These are phyloP conservation scores for Xylaria curta DNA, from an alignment of 495 filamentous ascomycete genomes.

Conservation along the genomic window DNA sequence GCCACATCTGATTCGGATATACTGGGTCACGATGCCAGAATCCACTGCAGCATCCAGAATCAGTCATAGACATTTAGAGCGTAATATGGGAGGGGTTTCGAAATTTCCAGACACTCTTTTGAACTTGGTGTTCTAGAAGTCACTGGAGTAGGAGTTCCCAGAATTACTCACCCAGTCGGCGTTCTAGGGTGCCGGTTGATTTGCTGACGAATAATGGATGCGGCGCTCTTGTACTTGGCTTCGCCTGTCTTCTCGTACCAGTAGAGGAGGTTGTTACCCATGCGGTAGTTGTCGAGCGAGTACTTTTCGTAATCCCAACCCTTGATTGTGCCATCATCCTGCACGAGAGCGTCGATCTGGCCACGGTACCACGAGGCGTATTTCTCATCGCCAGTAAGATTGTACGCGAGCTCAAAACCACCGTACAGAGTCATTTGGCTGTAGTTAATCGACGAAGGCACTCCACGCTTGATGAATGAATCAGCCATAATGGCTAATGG, in stretches of 20 bases:
- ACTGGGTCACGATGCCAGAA: conserved; percentile 58
- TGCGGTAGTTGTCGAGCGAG: conserved; percentile 57
- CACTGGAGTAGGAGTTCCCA: too few species aligned
- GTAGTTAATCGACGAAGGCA: conserved; percentile 45
- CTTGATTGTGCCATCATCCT: conserved; percentile 46
- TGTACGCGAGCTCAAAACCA: conserved; percentile 46
- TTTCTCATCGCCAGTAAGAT: conserved; percentile 39
- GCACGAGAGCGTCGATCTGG: conserved; percentile 48
- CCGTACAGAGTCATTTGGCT: conserved; percentile 48
- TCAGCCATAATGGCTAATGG: conserved; percentile 34
- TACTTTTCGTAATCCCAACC: conserved; percentile 50
- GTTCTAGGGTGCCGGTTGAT: conserved; percentile 57
- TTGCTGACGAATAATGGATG: conserved; percentile 53
- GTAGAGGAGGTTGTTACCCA: conserved; percentile 56
- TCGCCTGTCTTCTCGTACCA: conserved; percentile 47
- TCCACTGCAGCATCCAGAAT: too few species aligned
- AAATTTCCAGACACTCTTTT: too few species aligned
- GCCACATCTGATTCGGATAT: conserved; percentile 64
- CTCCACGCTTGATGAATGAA: conserved; percentile 54
- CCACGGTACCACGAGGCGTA: conserved; percentile 43
- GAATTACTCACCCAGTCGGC: conserved; percentile 41
- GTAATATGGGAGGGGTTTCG: too few species aligned
- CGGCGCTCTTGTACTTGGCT: conserved; percentile 47
- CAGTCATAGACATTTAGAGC: too few species aligned
- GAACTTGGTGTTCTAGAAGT: too few species aligned